Evolutionary conservation across 2,329 filamentous ascomycete genomes (phyloP).

Genomic region (Neonectria punicea): DNA sequence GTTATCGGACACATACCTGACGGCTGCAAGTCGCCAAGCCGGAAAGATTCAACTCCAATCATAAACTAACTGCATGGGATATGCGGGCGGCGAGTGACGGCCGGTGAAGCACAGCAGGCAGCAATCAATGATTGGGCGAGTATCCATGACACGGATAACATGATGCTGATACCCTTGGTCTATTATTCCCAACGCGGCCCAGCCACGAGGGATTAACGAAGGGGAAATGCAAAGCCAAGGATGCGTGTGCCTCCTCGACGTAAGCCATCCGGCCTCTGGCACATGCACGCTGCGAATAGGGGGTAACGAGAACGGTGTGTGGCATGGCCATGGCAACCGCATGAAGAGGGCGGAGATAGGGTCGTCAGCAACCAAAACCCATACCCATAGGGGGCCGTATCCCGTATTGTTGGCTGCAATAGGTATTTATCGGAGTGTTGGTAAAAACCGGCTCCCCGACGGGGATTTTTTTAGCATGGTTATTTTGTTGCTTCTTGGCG

Average conservation of each 20-base stretch:
- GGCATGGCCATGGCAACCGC: conserved; percentile 1
- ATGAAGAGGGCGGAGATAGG: conserved; percentile 3
- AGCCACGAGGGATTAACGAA: not conserved
- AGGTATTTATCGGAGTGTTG: conserved; percentile 18
- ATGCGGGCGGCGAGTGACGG: not conserved
- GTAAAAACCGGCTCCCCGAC: conserved; percentile 26
- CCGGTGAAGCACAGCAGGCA: not conserved
- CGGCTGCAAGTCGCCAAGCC: not conserved
- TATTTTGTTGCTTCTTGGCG: not conserved
- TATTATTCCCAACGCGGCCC: not conserved
- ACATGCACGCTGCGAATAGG: not conserved
- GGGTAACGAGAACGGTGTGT: not conserved
- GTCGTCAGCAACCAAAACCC: not conserved
- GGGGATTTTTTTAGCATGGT: not conserved
- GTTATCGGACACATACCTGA: not conserved
- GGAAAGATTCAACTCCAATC: not conserved
- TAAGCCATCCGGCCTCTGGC: not conserved
- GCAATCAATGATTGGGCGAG: no score
- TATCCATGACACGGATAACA: not conserved
- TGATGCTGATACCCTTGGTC: not conserved
- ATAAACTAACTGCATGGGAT: not conserved
- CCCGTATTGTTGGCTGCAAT: not conserved
- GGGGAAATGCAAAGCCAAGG: not conserved
- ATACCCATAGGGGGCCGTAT: not conserved
- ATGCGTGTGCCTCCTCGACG: not conserved